Evolutionary conservation across 1,284 basidiomycete species (phyloP).

Genomic region (Cutaneotrichosporon dermatis): DNA sequence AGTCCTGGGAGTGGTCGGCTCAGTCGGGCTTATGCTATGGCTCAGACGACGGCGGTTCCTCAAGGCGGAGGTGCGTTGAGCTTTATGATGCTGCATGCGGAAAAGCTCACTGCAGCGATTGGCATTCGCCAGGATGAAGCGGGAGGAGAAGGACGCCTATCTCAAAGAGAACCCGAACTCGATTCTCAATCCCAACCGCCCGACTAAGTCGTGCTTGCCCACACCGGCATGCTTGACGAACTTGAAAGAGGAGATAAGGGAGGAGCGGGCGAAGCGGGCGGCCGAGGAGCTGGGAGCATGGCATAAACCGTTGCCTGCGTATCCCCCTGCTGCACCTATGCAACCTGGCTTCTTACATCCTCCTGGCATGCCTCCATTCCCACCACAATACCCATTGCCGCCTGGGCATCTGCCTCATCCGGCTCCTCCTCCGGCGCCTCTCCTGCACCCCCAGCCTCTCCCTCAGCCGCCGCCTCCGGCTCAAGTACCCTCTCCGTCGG

Average conservation of each 20-base stretch:
- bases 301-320: too few relatives aligned
- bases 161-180: slow-evolving; percentile 34
- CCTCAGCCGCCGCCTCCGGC: too few relatives aligned
- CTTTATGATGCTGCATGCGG: background rate
- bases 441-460: too few relatives aligned
- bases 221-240: background rate
- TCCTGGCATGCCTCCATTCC: too few relatives aligned
- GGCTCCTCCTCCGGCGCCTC: too few relatives aligned
- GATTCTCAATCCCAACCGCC: slow-evolving; percentile 26
- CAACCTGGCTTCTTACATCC: too few relatives aligned
- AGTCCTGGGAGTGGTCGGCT: background rate
- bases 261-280: background rate
- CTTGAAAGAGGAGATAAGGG: background rate
- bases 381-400: too few relatives aligned
- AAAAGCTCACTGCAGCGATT: background rate
- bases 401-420: too few relatives aligned
- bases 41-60: background rate
- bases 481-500: too few relatives aligned
- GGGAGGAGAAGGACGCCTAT: slow-evolving; percentile 33
- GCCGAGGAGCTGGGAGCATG: too few relatives aligned
- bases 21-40: background rate
- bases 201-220: background rate
- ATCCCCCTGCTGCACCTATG: too few relatives aligned
- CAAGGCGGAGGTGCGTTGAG: background rate
- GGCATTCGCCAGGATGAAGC: slow-evolving; percentile 37